Percentiles rank a stretch among this genome's conserved stretches.
These are phyloP conservation scores for Porphyrellus cyaneotinctus DNA, from an alignment of 768 basidiomycete genomes.

Conservation along the genomic window DNA sequence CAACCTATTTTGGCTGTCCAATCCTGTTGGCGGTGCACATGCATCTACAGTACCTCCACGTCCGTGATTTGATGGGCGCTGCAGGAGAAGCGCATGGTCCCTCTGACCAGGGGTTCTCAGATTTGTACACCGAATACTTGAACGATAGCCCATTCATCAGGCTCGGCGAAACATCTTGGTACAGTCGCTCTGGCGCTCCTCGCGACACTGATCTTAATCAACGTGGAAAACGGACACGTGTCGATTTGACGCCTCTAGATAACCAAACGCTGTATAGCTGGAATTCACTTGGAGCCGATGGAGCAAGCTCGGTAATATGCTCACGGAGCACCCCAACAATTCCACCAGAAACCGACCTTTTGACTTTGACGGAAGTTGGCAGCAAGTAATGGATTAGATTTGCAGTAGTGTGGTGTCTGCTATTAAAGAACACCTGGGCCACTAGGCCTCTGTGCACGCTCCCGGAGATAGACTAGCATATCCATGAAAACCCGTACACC, in stretches of 20 bases:
- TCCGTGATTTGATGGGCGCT: conserved; percentile 33
- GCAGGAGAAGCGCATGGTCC: conserved; percentile 35
- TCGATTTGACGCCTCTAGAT: conserved; percentile 26
- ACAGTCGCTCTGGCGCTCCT: conserved; percentile 52
- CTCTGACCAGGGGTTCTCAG: conserved; percentile 47
- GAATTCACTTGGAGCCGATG: conserved; percentile 51
- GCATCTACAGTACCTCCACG: conserved; percentile 50
- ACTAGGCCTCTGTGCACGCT: no score
- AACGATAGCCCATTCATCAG: conserved; percentile 39
- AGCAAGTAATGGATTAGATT: no score
- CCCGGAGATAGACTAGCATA: no score
- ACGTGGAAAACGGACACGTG: conserved; percentile 39
- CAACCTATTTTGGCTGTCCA: conserved; percentile 51
- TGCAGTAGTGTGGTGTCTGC: no score
- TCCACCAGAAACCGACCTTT: conserved; percentile 49
- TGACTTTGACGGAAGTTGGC: conserved; percentile 33
- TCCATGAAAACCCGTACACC: no score
- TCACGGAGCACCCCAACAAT: conserved; percentile 45
- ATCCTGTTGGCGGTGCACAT: conserved; percentile 55
- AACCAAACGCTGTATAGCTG: conserved; percentile 42
- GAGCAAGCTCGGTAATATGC: conserved; percentile 40
- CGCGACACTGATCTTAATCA: conserved; percentile 46
- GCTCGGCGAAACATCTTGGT: conserved; percentile 27
- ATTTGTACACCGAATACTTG: conserved; percentile 55
- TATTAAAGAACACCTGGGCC: no score